phyloP scores from a whole-genome alignment of 2,329 filamentous ascomycete species.

The Pezicula carpinea region DNA sequence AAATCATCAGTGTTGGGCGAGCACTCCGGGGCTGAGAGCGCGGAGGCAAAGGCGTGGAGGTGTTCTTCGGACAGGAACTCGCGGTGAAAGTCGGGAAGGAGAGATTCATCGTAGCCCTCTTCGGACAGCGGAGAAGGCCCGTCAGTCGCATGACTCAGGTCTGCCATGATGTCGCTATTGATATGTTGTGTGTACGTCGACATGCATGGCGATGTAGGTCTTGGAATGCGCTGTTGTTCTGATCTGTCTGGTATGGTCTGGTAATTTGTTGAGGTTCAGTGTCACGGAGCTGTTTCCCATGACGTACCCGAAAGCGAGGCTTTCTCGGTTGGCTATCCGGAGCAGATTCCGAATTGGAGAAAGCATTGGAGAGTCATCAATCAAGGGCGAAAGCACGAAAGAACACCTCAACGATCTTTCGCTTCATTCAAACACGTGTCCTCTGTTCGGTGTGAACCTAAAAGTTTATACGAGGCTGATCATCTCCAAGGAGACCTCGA shows the following conservation, averaged over 20 bases:
- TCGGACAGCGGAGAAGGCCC: slow-evolving; percentile 54
- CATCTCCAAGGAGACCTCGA: no score
- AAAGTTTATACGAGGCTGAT: no score
- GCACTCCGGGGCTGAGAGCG: slow-evolving; percentile 76
- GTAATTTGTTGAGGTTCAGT: background rate
- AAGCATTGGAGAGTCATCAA: no score
- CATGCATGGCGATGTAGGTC: background rate
- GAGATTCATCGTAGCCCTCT: slow-evolving; percentile 62
- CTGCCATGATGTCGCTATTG: slow-evolving; percentile 22
- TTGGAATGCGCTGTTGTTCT: background rate
- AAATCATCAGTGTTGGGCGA: slow-evolving; percentile 57
- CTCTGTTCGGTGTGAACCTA: no score
- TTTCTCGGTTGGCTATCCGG: background rate
- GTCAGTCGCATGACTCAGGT: slow-evolving; percentile 34
- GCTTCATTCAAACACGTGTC: no score
- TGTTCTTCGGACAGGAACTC: slow-evolving; percentile 73
- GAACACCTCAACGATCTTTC: no score
- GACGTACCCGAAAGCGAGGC: background rate
- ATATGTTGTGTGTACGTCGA: background rate
- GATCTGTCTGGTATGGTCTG: background rate
- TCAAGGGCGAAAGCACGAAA: no score
- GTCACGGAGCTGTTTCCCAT: background rate
- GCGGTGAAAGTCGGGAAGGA: slow-evolving; percentile 73
- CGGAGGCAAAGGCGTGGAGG: slow-evolving; percentile 72
- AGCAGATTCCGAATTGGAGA: background rate